These are phyloP conservation scores for Lactifluus pinguis DNA, from an alignment of 768 basidiomycete species.

Conservation along the genomic window DNA sequence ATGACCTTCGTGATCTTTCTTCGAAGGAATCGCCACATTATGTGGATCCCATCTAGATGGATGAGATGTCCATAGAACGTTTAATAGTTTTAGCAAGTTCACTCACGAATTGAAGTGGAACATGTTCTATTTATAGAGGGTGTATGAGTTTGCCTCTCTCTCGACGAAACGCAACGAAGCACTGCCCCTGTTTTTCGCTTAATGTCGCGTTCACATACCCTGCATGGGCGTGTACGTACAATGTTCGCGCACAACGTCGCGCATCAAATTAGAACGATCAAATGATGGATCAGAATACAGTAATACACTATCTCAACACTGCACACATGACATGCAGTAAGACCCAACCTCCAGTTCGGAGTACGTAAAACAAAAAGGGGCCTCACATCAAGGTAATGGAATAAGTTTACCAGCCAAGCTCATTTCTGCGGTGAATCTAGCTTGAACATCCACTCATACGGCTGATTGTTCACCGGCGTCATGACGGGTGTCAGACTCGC, in stretches of 20 bases:
- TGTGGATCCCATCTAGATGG: too few species aligned
- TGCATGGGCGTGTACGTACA: too few species aligned
- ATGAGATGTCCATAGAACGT: neutral
- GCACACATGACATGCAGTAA: conserved; percentile 14
- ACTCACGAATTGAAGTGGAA: too few species aligned
- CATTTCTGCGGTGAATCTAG: neutral
- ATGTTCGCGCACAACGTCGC: neutral
- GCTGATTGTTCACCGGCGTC: conserved; percentile 16
- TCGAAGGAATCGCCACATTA: neutral
- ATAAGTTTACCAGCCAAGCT: neutral
- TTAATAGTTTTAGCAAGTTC: neutral
- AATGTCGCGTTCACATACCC: too few species aligned
- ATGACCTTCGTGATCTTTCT: neutral
- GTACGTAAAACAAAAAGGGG: neutral
- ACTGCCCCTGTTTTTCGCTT: too few species aligned
- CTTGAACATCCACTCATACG: conserved; percentile 20
- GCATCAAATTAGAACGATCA: neutral
- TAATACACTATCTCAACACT: neutral
- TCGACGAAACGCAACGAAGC: too few species aligned
- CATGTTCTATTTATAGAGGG: too few species aligned
- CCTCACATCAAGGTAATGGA: conserved; percentile 6
- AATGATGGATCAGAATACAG: neutral
- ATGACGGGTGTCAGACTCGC: conserved; percentile 3
- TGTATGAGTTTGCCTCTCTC: too few species aligned
- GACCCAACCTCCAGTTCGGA: neutral